A percentile compares a stretch with the other conserved stretches of the same genome.
phyloP scores from a whole-genome alignment of 139 green algal species.

The Chlamydomonas applanata region DNA sequence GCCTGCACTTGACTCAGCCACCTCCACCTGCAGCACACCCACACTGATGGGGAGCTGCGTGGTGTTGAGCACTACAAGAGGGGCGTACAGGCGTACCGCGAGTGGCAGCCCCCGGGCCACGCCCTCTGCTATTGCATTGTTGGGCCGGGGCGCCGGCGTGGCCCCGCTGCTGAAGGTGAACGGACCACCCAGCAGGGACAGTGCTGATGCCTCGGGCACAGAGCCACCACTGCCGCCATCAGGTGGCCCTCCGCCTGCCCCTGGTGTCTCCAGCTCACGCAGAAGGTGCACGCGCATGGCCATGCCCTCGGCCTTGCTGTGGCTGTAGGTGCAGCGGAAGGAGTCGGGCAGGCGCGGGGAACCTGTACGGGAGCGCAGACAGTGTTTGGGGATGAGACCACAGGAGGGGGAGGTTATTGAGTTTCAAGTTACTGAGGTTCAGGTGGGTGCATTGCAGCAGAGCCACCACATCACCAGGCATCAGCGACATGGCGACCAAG shows the following conservation, averaged over 20 bases:
- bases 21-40: slow-evolving; percentile 41
- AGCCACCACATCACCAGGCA: too few relatives aligned
- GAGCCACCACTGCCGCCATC: slow-evolving; percentile 12
- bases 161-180: neutral
- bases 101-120: slow-evolving; percentile 60
- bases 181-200: neutral
- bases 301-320: slow-evolving; percentile 28
- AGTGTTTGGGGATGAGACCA: neutral
- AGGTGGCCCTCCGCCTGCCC: slow-evolving; percentile 3
- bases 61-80: slow-evolving; percentile 76
- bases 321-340: slow-evolving; percentile 57
- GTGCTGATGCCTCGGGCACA: neutral
- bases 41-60: slow-evolving; percentile 62
- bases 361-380: neutral
- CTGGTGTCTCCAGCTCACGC: slow-evolving; percentile 36
- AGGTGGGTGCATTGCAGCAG: too few relatives aligned
- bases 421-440: too few relatives aligned
- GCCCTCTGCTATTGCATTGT: slow-evolving; percentile 12
- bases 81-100: slow-evolving; percentile 57
- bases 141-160: neutral
- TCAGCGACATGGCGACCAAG: too few relatives aligned
- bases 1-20: neutral
- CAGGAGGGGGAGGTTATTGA: too few relatives aligned
- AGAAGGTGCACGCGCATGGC: slow-evolving; percentile 59
- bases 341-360: slow-evolving; percentile 48